phyloP scores from a whole-genome alignment of 768 basidiomycete species.

The Tylopilus rubrobrunneus region DNA sequence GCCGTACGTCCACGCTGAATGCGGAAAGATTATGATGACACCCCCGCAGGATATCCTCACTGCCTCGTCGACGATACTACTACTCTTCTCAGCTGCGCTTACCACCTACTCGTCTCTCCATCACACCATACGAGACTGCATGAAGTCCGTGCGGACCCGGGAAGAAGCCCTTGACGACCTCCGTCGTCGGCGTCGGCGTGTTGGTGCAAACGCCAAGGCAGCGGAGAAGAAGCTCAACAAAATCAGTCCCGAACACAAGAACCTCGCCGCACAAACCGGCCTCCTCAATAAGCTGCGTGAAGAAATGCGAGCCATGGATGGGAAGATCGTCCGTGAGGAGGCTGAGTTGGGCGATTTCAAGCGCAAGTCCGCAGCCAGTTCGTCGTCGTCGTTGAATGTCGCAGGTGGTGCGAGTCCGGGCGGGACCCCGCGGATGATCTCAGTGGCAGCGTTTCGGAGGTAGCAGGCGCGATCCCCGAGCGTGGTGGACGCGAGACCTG shows the following conservation, averaged over 20 bases:
- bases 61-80: conserved; percentile 65
- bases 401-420: conserved; percentile 33
- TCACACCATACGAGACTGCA: conserved; percentile 53
- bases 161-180: conserved; percentile 83
- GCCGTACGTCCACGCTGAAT: conserved; percentile 44
- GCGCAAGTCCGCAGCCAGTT: conserved; percentile 53
- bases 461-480: conserved; percentile 37
- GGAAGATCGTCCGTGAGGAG: conserved; percentile 81
- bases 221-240: conserved; percentile 88
- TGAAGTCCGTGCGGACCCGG: conserved; percentile 78
- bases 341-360: conserved; percentile 81
- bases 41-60: conserved; percentile 63
- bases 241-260: conserved; percentile 90
- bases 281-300: conserved; percentile 63
- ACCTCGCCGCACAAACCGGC: conserved; percentile 68
- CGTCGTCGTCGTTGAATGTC: conserved; percentile 62
- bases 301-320: conserved; percentile 75
- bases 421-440: conserved; percentile 52
- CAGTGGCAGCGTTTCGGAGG: conserved; percentile 71
- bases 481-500: conserved; percentile 20
- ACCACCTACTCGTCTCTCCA: conserved; percentile 69
- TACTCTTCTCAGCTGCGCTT: conserved; percentile 64
- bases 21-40: background rate
- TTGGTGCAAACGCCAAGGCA: conserved; percentile 71
- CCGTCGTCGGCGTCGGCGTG: conserved; percentile 61